Conservation (phyloP, 768 basidiomycete species). For the Baorangia bicolor region DNA sequence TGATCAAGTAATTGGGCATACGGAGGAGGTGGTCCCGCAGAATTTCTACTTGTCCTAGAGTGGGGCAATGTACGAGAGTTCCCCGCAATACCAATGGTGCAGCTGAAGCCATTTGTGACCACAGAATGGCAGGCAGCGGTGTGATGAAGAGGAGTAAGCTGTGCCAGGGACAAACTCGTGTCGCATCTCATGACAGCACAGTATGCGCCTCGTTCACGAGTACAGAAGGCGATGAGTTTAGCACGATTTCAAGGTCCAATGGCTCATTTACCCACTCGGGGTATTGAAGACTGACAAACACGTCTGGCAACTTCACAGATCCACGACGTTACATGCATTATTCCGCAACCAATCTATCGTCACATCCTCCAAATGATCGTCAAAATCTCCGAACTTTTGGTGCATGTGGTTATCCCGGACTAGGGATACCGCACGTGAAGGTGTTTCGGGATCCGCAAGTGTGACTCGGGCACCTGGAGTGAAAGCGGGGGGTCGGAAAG, state of each 20-base stretch:
- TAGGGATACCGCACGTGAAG: constrained; percentile 46
- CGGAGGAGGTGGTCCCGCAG: constrained; percentile 57
- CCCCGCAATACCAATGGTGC: constrained; percentile 38
- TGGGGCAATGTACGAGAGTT: constrained; percentile 57
- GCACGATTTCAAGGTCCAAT: no score
- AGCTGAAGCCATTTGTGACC: constrained; percentile 12
- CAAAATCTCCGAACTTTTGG: constrained; percentile 71
- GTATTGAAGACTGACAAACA: background rate
- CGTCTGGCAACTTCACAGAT: constrained; percentile 8
- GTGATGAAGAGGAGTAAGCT: background rate
- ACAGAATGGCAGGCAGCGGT: background rate
- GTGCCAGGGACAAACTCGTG: no score
- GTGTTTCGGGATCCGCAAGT: constrained; percentile 45
- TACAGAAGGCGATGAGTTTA: no score
- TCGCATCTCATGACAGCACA: no score
- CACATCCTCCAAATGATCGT: constrained; percentile 79
- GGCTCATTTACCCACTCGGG: background rate
- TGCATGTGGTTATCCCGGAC: constrained; percentile 54
- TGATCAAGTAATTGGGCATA: constrained; percentile 10
- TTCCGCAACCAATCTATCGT: constrained; percentile 51
- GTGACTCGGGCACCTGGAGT: constrained; percentile 44
- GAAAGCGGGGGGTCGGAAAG: constrained; percentile 42
- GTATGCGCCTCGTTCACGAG: no score
- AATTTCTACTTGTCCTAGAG: constrained; percentile 53
- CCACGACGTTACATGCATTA: constrained; percentile 28